Evolutionary conservation across 148 eudicot species (phyloP).

Genomic region (Vaccinium vitisidaea): DNA sequence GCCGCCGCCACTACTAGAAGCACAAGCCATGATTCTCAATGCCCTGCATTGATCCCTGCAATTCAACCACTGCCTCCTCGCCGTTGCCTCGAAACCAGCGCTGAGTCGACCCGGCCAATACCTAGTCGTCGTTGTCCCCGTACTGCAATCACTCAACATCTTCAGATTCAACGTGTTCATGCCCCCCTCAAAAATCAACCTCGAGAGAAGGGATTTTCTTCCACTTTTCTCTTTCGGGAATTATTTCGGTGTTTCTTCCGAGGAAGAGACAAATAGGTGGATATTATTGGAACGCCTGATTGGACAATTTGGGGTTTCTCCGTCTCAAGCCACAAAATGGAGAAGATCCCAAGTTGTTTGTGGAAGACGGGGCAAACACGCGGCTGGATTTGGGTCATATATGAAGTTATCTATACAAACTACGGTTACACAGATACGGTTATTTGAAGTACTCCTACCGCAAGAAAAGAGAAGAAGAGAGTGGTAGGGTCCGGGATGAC

Average conservation of each 20-base stretch:
- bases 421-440: too few relatives aligned
- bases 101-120: constrained; percentile 24
- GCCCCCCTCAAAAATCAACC: neutral
- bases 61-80: constrained; percentile 23
- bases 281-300: neutral
- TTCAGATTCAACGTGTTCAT: constrained; percentile 66
- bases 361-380: neutral
- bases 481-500: too few relatives aligned
- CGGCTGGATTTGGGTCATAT: neutral
- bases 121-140: constrained; percentile 24
- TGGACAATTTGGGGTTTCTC: neutral
- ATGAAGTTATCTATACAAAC: too few relatives aligned
- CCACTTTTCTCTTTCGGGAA: neutral
- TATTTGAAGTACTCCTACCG: too few relatives aligned
- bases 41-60: constrained; percentile 20
- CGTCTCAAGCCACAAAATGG: neutral
- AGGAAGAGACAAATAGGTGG: neutral
- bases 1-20: constrained; percentile 33
- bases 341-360: neutral
- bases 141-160: constrained; percentile 41
- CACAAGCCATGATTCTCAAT: constrained; percentile 56
- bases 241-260: neutral
- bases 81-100: constrained; percentile 27
- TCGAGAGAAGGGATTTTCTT: constrained; percentile 3
- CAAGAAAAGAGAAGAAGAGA: too few relatives aligned